Base-by-base conservation (phyloP, 306 rosid genomes). In the Citrullus mucosospermus region DNA sequence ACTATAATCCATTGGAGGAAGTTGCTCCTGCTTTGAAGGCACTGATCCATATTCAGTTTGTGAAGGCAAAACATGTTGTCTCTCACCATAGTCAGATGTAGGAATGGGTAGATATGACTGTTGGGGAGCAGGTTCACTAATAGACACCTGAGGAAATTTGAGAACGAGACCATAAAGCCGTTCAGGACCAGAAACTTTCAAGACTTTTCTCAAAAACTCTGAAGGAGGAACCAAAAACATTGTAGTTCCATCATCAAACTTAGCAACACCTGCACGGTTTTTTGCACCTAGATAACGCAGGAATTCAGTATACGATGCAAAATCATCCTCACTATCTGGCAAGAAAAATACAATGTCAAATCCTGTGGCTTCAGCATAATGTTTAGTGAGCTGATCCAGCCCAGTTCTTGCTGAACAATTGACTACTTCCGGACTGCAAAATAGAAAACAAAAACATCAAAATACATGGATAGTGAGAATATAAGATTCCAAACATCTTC, bases 321-420 rank as follows among this genome's bases (percentile, higher is more conserved):
- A 96, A 88, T 96, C 99, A 43, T 89, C 94, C 85, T 91, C 97
- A 14, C 99, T 93, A 82, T 96, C 98, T 4, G 99, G 99, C 76
- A 96, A 85, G 90, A 96, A 96, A 89, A 96, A 96, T 71, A 96
- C 96, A 66, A 90, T 87, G 51, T 96, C 97, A 66, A 91, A 96
- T 71, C 92, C 99, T 81, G 89, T 84, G 65, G 99, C 99, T 76
- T 96, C 99, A 9, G 96, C 92, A 71, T 91, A 96, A 85, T 96
- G 99, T 81, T 90, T 88, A 32, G 93, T 78, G 43, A 96, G 96
- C 89, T 89, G 87, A 87, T 93, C 99, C 88, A 96, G 79, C 77
- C 99, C 99, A 9, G 99, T 96, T 83, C 99, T 91, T 67, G 99
- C 99, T 13, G 99, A 96, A 87, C 99, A 96, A 82, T 96, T 96